These are phyloP conservation scores for Fusarium pilosicola DNA, from an alignment of 2,329 filamentous ascomycete genomes.

Conservation along the genomic window DNA sequence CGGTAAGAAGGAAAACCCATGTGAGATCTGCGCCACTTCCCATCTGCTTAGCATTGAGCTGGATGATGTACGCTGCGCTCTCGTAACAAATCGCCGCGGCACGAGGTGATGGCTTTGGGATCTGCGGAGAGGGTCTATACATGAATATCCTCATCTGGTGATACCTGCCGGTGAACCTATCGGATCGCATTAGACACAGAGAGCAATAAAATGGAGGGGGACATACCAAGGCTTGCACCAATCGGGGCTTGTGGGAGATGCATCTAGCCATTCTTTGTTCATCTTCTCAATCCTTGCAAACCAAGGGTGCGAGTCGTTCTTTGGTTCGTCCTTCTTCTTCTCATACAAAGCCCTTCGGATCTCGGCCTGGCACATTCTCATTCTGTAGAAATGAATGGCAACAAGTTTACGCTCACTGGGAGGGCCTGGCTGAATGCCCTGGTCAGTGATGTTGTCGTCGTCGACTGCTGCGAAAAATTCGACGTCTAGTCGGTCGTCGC, in stretches of 20 bases:
- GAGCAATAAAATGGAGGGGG: too few relatives aligned
- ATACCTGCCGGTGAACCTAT: slow-evolving; percentile 73
- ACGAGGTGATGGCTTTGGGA: slow-evolving; percentile 82
- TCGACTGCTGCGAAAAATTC: slow-evolving; percentile 84
- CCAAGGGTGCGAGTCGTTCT: slow-evolving; percentile 86
- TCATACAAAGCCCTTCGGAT: slow-evolving; percentile 88
- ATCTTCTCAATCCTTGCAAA: slow-evolving; percentile 82
- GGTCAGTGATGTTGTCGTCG: slow-evolving; percentile 82
- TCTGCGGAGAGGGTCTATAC: slow-evolving; percentile 90
- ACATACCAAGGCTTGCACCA: slow-evolving; percentile 84
- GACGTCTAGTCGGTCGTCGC: slow-evolving; percentile 85
- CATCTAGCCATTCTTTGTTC: slow-evolving; percentile 81
- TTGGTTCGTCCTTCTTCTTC: slow-evolving; percentile 79
- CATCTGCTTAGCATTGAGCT: slow-evolving; percentile 83
- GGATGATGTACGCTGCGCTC: slow-evolving; percentile 83
- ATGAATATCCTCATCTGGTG: slow-evolving; percentile 91
- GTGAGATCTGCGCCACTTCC: slow-evolving; percentile 82
- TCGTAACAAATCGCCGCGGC: slow-evolving; percentile 86
- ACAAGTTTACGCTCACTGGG: slow-evolving; percentile 85
- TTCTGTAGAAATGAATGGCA: slow-evolving; percentile 92
- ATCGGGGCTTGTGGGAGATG: slow-evolving; percentile 73
- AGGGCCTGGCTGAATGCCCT: slow-evolving; percentile 78
- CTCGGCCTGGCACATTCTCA: slow-evolving; percentile 88
- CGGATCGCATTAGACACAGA: slow-evolving; percentile 15
- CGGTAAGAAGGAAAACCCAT: slow-evolving; percentile 89